Percentiles rank a stretch among this genome's conserved stretches.
phyloP scores from a whole-genome alignment of 2,329 filamentous ascomycete genomes.

The Elsinoe fawcettii region DNA sequence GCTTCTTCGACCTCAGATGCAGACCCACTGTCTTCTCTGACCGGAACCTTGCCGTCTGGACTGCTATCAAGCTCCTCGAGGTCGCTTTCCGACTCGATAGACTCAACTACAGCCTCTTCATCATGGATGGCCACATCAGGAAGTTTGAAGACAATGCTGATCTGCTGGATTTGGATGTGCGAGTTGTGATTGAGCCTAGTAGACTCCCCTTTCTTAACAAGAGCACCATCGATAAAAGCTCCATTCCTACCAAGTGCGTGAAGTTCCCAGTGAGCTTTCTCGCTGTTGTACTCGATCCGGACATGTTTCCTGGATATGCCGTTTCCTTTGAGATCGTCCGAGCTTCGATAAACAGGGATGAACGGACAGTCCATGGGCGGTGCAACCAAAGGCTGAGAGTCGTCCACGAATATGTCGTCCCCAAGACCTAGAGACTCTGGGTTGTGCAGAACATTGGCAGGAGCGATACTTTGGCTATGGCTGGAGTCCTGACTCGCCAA shows the following conservation, averaged over 20 bases:
- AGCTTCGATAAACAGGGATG: slow-evolving; percentile 61
- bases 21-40: slow-evolving; percentile 47
- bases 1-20: slow-evolving; percentile 18
- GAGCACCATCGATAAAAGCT: slow-evolving; percentile 51
- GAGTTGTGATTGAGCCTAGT: slow-evolving; percentile 57
- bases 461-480: slow-evolving; percentile 17
- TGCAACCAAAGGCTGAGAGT: not conserved
- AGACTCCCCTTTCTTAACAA: slow-evolving; percentile 40
- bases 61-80: slow-evolving; percentile 17
- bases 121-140: slow-evolving; percentile 54
- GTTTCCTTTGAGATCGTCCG: slow-evolving; percentile 57
- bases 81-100: slow-evolving; percentile 16
- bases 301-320: slow-evolving; percentile 67
- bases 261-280: slow-evolving; percentile 57
- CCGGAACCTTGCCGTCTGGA: slow-evolving; percentile 37
- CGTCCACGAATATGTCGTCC: slow-evolving; percentile 13
- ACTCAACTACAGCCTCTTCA: slow-evolving; percentile 42
- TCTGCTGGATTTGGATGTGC: slow-evolving; percentile 63
- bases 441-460: slow-evolving; percentile 16
- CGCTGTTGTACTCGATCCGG: slow-evolving; percentile 61
- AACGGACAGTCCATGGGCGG: slow-evolving; percentile 31
- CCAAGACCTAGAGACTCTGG: slow-evolving; percentile 9
- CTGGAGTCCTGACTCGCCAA: slow-evolving; percentile 17
- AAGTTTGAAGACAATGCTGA: slow-evolving; percentile 61
- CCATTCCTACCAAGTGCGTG: slow-evolving; percentile 57